A percentile compares a stretch with the other conserved stretches of the same genome.
phyloP scores from a whole-genome alignment of 2,329 filamentous ascomycete genomes.

The Neonectria magnoliae region DNA sequence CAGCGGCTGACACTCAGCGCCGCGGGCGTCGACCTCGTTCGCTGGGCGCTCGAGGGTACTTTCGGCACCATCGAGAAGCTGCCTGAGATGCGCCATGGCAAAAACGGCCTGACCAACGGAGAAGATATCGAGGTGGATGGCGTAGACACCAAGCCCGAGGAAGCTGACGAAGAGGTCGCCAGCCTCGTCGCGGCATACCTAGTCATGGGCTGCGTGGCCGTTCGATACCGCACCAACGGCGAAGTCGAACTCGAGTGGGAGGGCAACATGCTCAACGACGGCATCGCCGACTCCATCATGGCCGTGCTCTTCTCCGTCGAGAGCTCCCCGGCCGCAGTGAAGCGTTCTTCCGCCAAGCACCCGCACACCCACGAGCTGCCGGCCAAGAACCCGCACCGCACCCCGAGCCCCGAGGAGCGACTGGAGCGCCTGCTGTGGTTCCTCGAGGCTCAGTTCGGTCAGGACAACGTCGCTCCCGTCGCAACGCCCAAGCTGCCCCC shows the following conservation, averaged over 20 bases:
- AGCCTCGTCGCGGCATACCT: conserved; percentile 66
- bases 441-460: conserved; percentile 94
- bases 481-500: conserved; percentile 67
- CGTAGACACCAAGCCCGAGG: conserved; percentile 54
- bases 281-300: conserved; percentile 97
- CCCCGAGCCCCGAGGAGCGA: conserved; percentile 77
- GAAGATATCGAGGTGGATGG: conserved; percentile 49
- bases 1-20: conserved; percentile 89
- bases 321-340: conserved; percentile 92
- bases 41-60: conserved; percentile 92
- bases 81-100: conserved; percentile 60
- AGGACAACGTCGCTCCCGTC: conserved; percentile 82
- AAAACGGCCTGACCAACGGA: conserved; percentile 46
- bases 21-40: conserved; percentile 89
- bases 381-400: conserved; percentile 75
- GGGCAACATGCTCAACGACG: conserved; percentile 96
- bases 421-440: conserved; percentile 92
- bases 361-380: conserved; percentile 55
- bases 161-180: conserved; percentile 72
- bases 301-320: conserved; percentile 92
- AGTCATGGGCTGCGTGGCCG: conserved; percentile 90
- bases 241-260: conserved; percentile 96
- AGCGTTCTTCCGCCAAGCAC: conserved; percentile 62
- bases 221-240: conserved; percentile 80
- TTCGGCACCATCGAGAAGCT: conserved; percentile 86